A percentile compares a stretch with the other conserved stretches of the same genome.
Evolutionary conservation across 2,329 filamentous ascomycete species (phyloP).

Genomic region (Colletotrichum sp.): DNA sequence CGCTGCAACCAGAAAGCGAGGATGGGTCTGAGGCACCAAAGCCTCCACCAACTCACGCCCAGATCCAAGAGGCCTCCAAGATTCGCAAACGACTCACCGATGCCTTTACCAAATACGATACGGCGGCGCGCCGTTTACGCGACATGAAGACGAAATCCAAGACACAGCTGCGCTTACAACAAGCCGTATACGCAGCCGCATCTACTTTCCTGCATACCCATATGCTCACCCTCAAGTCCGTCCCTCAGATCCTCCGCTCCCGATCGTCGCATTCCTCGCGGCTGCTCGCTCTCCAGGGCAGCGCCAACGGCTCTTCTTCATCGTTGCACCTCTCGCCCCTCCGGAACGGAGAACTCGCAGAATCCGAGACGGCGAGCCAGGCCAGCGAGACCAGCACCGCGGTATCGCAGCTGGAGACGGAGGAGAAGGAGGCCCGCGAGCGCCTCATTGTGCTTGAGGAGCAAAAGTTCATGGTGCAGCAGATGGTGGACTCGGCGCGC

Average conservation of each 20-base stretch:
- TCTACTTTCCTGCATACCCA: constrained; percentile 86
- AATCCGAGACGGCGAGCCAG: constrained; percentile 54
- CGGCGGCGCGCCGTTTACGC: constrained; percentile 79
- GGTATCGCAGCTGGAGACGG: constrained; percentile 70
- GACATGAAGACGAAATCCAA: constrained; percentile 76
- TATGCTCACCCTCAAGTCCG: constrained; percentile 84
- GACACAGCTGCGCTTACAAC: constrained; percentile 77
- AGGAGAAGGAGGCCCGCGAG: constrained; percentile 84
- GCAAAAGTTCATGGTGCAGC: constrained; percentile 85
- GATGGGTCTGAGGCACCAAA: constrained; percentile 34
- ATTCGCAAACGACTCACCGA: constrained; percentile 90
- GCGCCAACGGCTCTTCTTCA: constrained; percentile 36
- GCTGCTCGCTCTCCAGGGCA: constrained; percentile 34
- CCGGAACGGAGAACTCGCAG: constrained; percentile 52
- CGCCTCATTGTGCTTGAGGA: constrained; percentile 85
- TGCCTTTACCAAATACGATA: constrained; percentile 86
- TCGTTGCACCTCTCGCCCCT: constrained; percentile 42
- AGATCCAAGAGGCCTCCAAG: constrained; percentile 85
- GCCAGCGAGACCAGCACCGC: constrained; percentile 58
- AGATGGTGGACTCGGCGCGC: constrained; percentile 82
- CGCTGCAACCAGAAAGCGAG: constrained; percentile 65
- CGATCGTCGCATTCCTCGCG: constrained; percentile 36
- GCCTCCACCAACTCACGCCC: constrained; percentile 59
- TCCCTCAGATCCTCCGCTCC: constrained; percentile 68
- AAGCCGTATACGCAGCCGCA: constrained; percentile 81